phyloP scores from a whole-genome alignment of 2,329 filamentous ascomycete species.

The Aaosphaeria arxii region DNA sequence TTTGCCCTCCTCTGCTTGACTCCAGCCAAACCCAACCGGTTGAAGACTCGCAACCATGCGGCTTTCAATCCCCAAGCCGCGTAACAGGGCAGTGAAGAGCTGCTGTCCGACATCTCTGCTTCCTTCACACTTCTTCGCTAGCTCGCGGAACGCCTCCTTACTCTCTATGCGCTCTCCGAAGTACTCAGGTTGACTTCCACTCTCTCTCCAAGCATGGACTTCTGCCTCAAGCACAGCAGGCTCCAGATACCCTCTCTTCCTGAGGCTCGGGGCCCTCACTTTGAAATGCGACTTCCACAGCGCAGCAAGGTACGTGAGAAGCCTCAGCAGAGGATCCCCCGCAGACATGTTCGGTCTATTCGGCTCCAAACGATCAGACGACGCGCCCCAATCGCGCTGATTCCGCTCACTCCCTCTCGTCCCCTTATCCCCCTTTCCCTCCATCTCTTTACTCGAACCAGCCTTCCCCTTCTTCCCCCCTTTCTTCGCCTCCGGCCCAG shows the following conservation, averaged over 20 bases:
- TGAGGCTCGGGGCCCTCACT: constrained; percentile 71
- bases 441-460: constrained; percentile 13
- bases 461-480: constrained; percentile 10
- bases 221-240: constrained; percentile 72
- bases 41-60: constrained; percentile 83
- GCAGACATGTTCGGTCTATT: constrained; percentile 74
- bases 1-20: constrained; percentile 70
- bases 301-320: constrained; percentile 72
- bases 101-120: constrained; percentile 87
- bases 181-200: constrained; percentile 57
- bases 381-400: constrained; percentile 68
- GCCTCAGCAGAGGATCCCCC: constrained; percentile 74
- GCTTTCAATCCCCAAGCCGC: constrained; percentile 77
- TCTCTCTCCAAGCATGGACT: constrained; percentile 65
- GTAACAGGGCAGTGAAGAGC: constrained; percentile 80
- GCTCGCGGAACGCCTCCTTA: constrained; percentile 64
- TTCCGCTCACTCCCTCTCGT: constrained; percentile 43
- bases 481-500: constrained; percentile 4
- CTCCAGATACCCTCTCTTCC: constrained; percentile 87
- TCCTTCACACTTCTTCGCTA: constrained; percentile 69
- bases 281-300: constrained; percentile 89
- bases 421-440: constrained; percentile 8
- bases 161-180: constrained; percentile 76
- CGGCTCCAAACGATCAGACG: constrained; percentile 66
- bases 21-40: constrained; percentile 86